Base-by-base conservation (phyloP, 306 rosid genomes). In the Sindora glabra region DNA sequence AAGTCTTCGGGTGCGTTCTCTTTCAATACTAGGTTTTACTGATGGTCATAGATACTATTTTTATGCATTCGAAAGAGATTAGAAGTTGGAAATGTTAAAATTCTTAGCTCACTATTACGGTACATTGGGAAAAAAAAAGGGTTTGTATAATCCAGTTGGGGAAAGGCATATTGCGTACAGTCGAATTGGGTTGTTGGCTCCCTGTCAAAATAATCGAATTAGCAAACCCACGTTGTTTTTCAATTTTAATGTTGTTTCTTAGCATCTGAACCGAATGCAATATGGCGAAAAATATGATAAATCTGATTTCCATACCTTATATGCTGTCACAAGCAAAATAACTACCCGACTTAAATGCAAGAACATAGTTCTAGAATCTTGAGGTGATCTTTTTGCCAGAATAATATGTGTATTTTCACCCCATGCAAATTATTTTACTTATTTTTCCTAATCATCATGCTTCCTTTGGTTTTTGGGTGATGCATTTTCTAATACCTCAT, bases 1-100 rank as follows among this genome's bases (percentile, higher is more conserved):
- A 92, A 92, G 75, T 89, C 94, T 38, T 74, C 95, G 16, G 94
- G 96, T 89, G 10, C 29, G 17, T 38, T 73, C 52, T 4, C 50
- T 37, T 25, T 62, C 62, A 49, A 10, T 67, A 3, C 41, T 44
- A 15, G 49, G 5, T 3, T 24, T 7, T 24, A 55, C 56, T 46
- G 61, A 37, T 55, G 46, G n/a, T n/a, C n/a, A 18, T 2, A 13
- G 6, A 17, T 37, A 9, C 15, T 3, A 8, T 10, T 7, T 34
- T 34, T 34, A 10, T 9, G 11, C 40, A 1, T 34, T 34, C 34
- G 8, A 29, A 29, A 29, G 52, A 58, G 19, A 22, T 0, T 38
- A 34, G 22, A 14, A n/a, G 15, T 12, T 5, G 47, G 12, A 41
- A 18, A 21, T 26, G 15, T 45, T 19, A 30, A 16, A 16, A 11